phyloP scores from a whole-genome alignment of 192 early-diverging fungal species.

The Obelidium mucronatum region DNA sequence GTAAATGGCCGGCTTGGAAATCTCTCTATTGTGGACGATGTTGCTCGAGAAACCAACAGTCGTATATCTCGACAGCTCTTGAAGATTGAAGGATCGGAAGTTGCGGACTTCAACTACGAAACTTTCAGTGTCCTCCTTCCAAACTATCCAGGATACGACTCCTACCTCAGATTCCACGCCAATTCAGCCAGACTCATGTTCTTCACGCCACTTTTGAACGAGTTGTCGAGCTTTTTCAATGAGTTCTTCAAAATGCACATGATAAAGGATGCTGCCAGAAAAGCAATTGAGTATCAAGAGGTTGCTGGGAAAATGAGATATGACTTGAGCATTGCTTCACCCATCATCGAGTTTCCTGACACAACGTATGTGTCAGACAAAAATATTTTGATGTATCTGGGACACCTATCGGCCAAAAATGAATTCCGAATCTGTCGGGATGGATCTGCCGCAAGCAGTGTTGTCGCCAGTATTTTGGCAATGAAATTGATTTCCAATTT shows the following conservation, averaged over 20 bases:
- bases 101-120: slow-evolving; percentile 89
- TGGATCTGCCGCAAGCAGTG: slow-evolving; percentile 49
- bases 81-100: slow-evolving; percentile 85
- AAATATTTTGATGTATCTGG: slow-evolving; percentile 79
- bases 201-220: slow-evolving; percentile 73
- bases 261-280: slow-evolving; percentile 86
- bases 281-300: slow-evolving; percentile 82
- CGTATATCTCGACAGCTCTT: slow-evolving; percentile 60
- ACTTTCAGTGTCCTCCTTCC: slow-evolving; percentile 68
- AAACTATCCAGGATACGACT: slow-evolving; percentile 87
- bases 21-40: slow-evolving; percentile 50
- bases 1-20: slow-evolving; percentile 57
- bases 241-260: slow-evolving; percentile 90
- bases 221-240: slow-evolving; percentile 79
- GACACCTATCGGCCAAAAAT: slow-evolving; percentile 86
- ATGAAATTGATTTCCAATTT: slow-evolving; percentile 54
- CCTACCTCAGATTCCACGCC: slow-evolving; percentile 74
- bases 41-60: neutral
- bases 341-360: slow-evolving; percentile 84
- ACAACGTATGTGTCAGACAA: slow-evolving; percentile 61
- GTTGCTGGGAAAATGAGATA: slow-evolving; percentile 82
- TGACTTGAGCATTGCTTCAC: slow-evolving; percentile 84
- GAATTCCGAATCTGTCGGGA: slow-evolving; percentile 64
- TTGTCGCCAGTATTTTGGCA: slow-evolving; percentile 39
- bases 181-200: slow-evolving; percentile 84